These are phyloP conservation scores for Stagonosporopsis rhizophila DNA, from an alignment of 2,329 filamentous ascomycete species.

Conservation along the genomic window DNA sequence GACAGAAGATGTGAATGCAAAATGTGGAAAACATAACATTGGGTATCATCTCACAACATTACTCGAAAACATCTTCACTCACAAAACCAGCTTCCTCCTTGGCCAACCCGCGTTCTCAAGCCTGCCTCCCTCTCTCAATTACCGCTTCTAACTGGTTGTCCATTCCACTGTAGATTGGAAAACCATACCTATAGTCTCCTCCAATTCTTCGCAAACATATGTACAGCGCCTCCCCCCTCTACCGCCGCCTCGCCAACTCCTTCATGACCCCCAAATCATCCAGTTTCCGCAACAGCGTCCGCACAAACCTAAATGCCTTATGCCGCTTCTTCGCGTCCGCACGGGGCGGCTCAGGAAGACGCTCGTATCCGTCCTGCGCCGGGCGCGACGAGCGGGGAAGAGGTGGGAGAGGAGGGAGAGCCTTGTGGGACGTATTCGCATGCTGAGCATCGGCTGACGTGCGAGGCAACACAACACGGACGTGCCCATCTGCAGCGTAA, in stretches of 20 bases:
- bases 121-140: background rate
- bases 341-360: background rate
- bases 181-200: background rate
- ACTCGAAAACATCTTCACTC: background rate
- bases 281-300: constrained; percentile 20
- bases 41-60: background rate
- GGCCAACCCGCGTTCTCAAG: background rate
- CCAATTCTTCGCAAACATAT: no score
- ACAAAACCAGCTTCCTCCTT: background rate
- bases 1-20: no score
- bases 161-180: background rate
- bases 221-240: background rate
- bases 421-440: background rate
- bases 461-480: background rate
- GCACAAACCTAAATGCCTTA: constrained; percentile 16
- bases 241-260: background rate
- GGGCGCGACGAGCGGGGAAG: background rate
- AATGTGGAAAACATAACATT: background rate
- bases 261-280: constrained; percentile 18
- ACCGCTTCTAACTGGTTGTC: background rate
- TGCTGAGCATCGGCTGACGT: background rate
- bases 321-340: constrained; percentile 2
- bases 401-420: background rate
- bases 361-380: background rate
- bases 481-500: background rate